These are phyloP conservation scores for Geotrichum bryndzae DNA, from an alignment of 1,139 yeast genomes.

Conservation along the genomic window DNA sequence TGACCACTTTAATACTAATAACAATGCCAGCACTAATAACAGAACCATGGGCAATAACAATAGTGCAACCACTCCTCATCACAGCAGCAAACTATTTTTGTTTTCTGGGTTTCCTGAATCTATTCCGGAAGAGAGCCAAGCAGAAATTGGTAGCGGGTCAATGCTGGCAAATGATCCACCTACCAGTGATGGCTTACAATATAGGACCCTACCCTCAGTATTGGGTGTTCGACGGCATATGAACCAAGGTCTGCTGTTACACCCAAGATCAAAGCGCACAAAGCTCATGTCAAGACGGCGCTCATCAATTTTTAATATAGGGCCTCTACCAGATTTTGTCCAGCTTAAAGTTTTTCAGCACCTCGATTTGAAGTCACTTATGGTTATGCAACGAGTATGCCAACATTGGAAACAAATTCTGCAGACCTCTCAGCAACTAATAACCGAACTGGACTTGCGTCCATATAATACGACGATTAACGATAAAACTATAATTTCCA, in stretches of 20 bases:
- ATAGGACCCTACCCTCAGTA: background rate
- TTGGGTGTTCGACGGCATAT: background rate
- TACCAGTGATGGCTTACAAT: background rate
- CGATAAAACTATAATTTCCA: constrained; percentile 52
- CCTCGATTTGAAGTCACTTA: constrained; percentile 49
- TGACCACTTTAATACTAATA: background rate
- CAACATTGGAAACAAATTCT: constrained; percentile 62
- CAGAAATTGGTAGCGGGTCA: constrained; percentile 2
- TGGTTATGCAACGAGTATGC: constrained; percentile 53
- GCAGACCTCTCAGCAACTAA: constrained; percentile 50
- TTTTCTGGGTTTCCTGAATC: constrained; percentile 1
- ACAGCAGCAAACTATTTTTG: background rate
- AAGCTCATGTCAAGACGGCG: constrained; percentile 43
- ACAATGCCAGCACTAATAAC: background rate
- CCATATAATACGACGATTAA: constrained; percentile 56
- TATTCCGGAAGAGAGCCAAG: constrained; percentile 5
- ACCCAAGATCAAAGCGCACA: constrained; percentile 21
- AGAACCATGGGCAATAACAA: background rate
- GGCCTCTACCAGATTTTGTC: constrained; percentile 55
- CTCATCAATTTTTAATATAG: constrained; percentile 50
- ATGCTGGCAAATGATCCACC: background rate
- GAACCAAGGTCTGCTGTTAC: constrained; percentile 14
- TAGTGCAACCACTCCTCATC: background rate
- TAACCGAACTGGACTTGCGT: constrained; percentile 47
- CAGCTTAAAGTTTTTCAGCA: constrained; percentile 48